These are phyloP conservation scores for Fusarium redolens DNA, from an alignment of 2,329 filamentous ascomycete genomes.

Conservation along the genomic window DNA sequence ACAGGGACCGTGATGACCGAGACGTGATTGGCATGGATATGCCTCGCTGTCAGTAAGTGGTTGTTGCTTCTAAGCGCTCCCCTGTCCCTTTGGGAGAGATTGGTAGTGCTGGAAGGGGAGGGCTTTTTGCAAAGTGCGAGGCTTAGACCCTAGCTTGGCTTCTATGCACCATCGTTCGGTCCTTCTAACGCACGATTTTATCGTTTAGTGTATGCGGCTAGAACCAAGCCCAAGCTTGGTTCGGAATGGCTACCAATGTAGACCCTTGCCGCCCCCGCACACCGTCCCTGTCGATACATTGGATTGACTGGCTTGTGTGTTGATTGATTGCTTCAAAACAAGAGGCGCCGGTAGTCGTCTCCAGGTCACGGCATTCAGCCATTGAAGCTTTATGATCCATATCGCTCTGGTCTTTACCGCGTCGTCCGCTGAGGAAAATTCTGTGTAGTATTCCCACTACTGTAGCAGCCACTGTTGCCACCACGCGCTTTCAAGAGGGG, in stretches of 20 bases:
- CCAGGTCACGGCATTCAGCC: constrained; percentile 29
- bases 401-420: not conserved
- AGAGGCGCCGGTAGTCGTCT: constrained; percentile 34
- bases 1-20: constrained; percentile 24
- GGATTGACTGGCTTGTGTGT: constrained; percentile 20
- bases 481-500: constrained; percentile 16
- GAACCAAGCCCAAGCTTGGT: constrained; percentile 30
- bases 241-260: constrained; percentile 34
- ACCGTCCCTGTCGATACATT: constrained; percentile 34
- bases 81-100: constrained; percentile 23
- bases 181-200: constrained; percentile 47
- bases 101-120: constrained; percentile 28
- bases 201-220: constrained; percentile 38
- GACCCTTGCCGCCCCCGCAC: constrained; percentile 39
- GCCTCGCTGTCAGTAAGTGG: constrained; percentile 30
- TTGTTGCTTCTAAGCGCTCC: constrained; percentile 18
- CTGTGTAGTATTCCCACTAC: not conserved
- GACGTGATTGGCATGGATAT: constrained; percentile 34
- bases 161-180: constrained; percentile 46
- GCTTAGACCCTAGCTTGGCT: constrained; percentile 44
- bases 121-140: constrained; percentile 45
- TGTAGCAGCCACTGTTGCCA: constrained; percentile 22
- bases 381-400: not conserved
- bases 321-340: constrained; percentile 17
- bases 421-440: constrained; percentile 4